A percentile compares a stretch with the other conserved stretches of the same genome.
Conservation (phyloP, 352 stramenopile species). For the Pythium chondricola region DNA sequence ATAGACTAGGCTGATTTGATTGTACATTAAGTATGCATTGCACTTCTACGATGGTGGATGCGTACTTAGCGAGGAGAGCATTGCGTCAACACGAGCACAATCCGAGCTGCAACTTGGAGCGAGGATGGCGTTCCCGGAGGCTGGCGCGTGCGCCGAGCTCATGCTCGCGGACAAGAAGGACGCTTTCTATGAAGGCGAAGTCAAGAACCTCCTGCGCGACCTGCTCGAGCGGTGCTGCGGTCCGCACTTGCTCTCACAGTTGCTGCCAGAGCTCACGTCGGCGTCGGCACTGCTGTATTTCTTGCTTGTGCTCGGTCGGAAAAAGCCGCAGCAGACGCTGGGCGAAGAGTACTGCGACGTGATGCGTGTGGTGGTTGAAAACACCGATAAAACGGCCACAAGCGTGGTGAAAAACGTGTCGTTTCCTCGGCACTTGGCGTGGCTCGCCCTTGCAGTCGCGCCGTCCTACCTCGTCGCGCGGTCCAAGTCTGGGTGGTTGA, state of each 20-base stretch:
- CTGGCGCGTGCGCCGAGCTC: constrained; percentile 65
- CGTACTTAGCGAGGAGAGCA: constrained; percentile 8
- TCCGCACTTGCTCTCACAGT: constrained; percentile 65
- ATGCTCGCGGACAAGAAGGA: constrained; percentile 73
- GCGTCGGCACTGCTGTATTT: constrained; percentile 67
- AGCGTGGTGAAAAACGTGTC: constrained; percentile 25
- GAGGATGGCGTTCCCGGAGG: constrained; percentile 39
- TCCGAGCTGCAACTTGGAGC: not conserved
- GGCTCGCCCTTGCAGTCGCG: constrained; percentile 50
- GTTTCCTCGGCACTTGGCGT: constrained; percentile 36
- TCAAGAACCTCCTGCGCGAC: constrained; percentile 70
- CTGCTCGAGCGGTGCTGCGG: constrained; percentile 67
- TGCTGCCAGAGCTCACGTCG: constrained; percentile 65
- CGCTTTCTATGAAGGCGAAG: constrained; percentile 56
- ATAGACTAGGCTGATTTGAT: not conserved
- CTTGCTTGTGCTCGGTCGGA: constrained; percentile 41
- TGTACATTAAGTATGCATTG: constrained; percentile 9
- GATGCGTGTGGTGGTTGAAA: constrained; percentile 41
- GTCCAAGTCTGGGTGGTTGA: constrained; percentile 67
- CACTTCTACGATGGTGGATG: constrained; percentile 11
- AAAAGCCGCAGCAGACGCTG: constrained; percentile 71
- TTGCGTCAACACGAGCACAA: constrained; percentile 13
- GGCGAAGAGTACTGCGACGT: constrained; percentile 86
- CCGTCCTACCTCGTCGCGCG: constrained; percentile 53
- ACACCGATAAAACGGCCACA: not conserved